Base-by-base conservation (phyloP, 2,329 filamentous ascomycete species). In the Graphium sp. region DNA sequence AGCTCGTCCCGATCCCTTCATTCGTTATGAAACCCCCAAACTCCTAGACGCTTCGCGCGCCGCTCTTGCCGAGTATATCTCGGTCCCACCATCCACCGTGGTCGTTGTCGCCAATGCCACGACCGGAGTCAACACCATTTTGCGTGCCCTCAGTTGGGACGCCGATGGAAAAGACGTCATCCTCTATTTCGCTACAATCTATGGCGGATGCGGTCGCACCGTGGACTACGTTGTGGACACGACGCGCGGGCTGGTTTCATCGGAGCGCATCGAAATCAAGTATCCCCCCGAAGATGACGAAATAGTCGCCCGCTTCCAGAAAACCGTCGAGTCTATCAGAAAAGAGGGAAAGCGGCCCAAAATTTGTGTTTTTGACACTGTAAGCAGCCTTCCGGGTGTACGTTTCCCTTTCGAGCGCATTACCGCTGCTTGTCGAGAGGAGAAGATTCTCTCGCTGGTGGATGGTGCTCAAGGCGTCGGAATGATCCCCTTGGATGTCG, bases 381-480 rank as follows among this genome's bases (percentile, higher is more conserved):
- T 94, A 6, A 74, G 76, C 7, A 83, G 78, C 17, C 57, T 78
- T 14, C 87, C 87, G 0, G 85, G 82, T 1, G 63, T 92, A 0
- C 56, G 74, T 3, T 71, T 93, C 40, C 87, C 87, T 0, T 93
- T 80, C 50, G 73, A 85, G 46, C 51, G 48, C 2, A 52, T 93
- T 32, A 62, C 66, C 2, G 47, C 50, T 6, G 60, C 66, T 1
- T 93, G 84, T 47, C 64, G 60, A 24, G 64, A 74, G 32, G 56
- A 74, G 15, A 69, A 66, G 0, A 55, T 94, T 4, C 45, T 87
- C 30, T 84, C 76, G 40, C 56, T 82, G 13, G 58, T 94, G 21
- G 87, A 95, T 46, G 85, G 70, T 11, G 87, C 87, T 0, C 87
- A 95, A 50, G 76, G 77, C 2, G 55, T 92, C 15, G 87, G 87